Base-by-base conservation (phyloP, 768 basidiomycete genomes). In the Rhizopogon vesiculosus region DNA sequence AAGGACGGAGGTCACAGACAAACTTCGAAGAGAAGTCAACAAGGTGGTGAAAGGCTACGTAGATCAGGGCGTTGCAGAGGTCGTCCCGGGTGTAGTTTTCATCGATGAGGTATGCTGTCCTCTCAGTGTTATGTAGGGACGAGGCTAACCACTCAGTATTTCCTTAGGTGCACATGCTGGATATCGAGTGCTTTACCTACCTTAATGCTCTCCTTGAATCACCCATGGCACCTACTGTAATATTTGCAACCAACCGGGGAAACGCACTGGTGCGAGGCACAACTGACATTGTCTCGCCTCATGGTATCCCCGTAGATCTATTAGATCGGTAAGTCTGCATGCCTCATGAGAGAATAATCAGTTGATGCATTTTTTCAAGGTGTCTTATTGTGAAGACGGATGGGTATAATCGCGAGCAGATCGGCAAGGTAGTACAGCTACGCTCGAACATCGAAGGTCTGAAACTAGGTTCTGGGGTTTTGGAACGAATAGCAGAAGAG, bases 151-250 rank as follows among this genome's bases (percentile, higher is more conserved):
- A 6, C 22, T n/a, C 25, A 7, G 16, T 13, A 2, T 38, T 8
- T 16, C 15, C 25, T 6, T 64, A 97, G 94, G 96, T 98, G 22
- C 97, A 99, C 74, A 98, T 98, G 96, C 85, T 99, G 57, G 97
- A 99, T 70, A 95, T 98, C 64, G 97, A 99, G 70, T 98, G 95
- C 71, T 99, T 98, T 77, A 98, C 97, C 5, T 99, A 96, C 74
- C 82, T 99, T 39, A 98, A 98, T 71, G 87, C 93, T 10, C 82
- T 98, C 8, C 81, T 99, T 45, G 97, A 98, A 72, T 94, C 93
- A 0, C 86, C 91, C 2, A 93, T 99, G 86, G 94, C 97, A 3
- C 97, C 97, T 0, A 97, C 97, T 4, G 96, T 99, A 28, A 90
- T 99, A 62, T 79, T 98, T 58, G 97, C 97, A 3, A 97, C 96